Base-by-base conservation (phyloP, 306 rosid genomes). In the Cyamopsis tetragonoloba region DNA sequence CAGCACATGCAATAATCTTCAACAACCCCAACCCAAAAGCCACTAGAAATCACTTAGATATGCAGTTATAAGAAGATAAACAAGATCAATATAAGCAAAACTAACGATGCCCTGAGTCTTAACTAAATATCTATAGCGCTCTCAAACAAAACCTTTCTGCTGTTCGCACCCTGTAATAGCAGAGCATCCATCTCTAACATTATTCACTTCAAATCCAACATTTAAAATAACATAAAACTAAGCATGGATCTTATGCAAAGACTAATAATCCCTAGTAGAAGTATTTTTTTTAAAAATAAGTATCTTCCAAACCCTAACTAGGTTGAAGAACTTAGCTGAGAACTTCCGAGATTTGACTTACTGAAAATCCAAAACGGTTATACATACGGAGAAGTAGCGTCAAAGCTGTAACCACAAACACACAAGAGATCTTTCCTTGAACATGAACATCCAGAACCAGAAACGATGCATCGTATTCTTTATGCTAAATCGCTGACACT, bases 261-360 rank as follows among this genome's bases (percentile, higher is more conserved):
- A 61, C 44, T 34, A 32, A 46, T 34, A 32, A 46, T 37, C 73
- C 62, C 10, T 22, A 11, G 3, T 22, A 15, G n/a, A 76, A 43
- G 39, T 61, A 12, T 0, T 31, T 32, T 10, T 11, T 27, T 24
- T 28, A 4, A 4, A 6, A 0, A 0, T 4, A 63, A 42, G 17
- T 31, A 60, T 51, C 60, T 62, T 51, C 72, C 37, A 71, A 80
- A 84, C 83, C 88, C 88, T 80, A 77, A 71, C 18, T 76, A 47
- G 5, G 73, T 49, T 47, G 44, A 71, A 66, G 51, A 71, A 60
- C 64, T 15, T 17, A 39, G n/a, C 17, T 26, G 23, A 66, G 15
- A 22, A 38, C 41, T n/a, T 47, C 27, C 11, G 53, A 31, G 46
- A 62, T 22, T 62, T 60, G 46, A 71, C 67, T 73, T 35, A 59